Percentiles rank a stretch among this genome's conserved stretches.
Evolutionary conservation across 2,329 filamentous ascomycete species (phyloP).

Genomic region (Fusarium praegraminearum): DNA sequence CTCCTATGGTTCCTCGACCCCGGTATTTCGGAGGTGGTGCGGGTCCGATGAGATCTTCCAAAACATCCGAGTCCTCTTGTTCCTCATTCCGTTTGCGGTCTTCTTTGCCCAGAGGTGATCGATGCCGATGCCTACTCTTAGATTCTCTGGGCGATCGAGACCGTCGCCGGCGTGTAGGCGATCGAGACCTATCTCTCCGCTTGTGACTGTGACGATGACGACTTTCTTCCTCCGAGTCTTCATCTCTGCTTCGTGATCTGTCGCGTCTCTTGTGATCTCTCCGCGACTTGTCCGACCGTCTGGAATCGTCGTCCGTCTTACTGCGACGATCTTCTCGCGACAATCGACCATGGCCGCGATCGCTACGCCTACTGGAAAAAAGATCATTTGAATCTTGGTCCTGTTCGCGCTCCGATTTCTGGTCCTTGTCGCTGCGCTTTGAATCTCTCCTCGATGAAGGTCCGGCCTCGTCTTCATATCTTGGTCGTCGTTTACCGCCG

Average conservation of each 20-base stretch:
- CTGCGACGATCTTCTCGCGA: constrained; percentile 38
- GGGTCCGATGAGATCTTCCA: constrained; percentile 83
- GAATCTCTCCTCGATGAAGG: constrained; percentile 33
- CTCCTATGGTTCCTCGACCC: constrained; percentile 75
- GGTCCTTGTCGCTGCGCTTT: constrained; percentile 22
- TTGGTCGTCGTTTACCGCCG: constrained; percentile 56
- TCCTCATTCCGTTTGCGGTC: constrained; percentile 31
- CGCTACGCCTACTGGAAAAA: constrained; percentile 34
- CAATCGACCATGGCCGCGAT: constrained; percentile 44
- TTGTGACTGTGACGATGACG: constrained; percentile 33
- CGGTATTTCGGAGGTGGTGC: constrained; percentile 68
- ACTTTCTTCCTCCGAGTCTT: constrained; percentile 24
- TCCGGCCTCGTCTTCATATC: constrained; percentile 42
- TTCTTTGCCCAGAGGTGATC: constrained; percentile 44
- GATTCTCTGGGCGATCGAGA: constrained; percentile 51
- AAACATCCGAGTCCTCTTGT: constrained; percentile 70
- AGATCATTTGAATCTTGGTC: constrained; percentile 37
- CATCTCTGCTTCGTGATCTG: constrained; percentile 36
- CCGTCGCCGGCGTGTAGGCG: constrained; percentile 45
- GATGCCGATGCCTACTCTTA: constrained; percentile 51
- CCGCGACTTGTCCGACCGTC: constrained; percentile 23
- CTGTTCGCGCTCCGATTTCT: constrained; percentile 12
- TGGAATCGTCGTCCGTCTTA: constrained; percentile 31
- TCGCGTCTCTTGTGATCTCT: constrained; percentile 35
- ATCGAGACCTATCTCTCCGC: constrained; percentile 44